A percentile compares a stretch with the other conserved stretches of the same genome.
Evolutionary conservation across 2,329 filamentous ascomycete genomes (phyloP).

Genomic region (Scytalidium lignicola): DNA sequence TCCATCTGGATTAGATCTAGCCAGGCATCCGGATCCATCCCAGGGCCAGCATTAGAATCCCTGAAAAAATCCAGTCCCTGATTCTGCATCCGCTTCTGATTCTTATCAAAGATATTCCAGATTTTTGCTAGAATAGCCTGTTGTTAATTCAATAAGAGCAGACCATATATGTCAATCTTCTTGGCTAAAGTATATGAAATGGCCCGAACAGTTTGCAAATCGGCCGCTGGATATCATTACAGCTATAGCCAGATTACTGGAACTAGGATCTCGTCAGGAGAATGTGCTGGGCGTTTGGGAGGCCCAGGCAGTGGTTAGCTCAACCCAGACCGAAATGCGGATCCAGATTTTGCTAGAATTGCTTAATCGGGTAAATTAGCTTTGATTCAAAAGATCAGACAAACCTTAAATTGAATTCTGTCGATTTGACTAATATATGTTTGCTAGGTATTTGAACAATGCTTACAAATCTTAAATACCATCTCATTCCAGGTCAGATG

Average conservation of each 20-base stretch:
- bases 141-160: background rate
- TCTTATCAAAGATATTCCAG: background rate
- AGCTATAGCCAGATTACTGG: background rate
- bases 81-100: background rate
- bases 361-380: too few species aligned
- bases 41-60: background rate
- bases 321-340: background rate
- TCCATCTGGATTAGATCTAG: background rate
- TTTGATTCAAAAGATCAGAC: too few species aligned
- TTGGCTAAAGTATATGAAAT: background rate
- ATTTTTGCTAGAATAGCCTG: background rate
- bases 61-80: too few species aligned
- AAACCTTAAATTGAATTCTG: too few species aligned
- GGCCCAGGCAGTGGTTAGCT: background rate
- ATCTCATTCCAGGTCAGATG: background rate
- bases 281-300: background rate
- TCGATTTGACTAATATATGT: too few species aligned
- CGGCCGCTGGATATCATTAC: constrained; percentile 1
- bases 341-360: background rate
- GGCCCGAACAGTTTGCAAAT: background rate
- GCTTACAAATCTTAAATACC: background rate
- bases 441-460: background rate
- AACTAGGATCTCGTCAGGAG: background rate
- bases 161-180: background rate
- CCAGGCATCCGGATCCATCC: background rate